Evolutionary conservation across 805 yeast species (phyloP), one percentile per base, ranked within the genome.

Genomic region (Suhomyces sp.): DNA sequence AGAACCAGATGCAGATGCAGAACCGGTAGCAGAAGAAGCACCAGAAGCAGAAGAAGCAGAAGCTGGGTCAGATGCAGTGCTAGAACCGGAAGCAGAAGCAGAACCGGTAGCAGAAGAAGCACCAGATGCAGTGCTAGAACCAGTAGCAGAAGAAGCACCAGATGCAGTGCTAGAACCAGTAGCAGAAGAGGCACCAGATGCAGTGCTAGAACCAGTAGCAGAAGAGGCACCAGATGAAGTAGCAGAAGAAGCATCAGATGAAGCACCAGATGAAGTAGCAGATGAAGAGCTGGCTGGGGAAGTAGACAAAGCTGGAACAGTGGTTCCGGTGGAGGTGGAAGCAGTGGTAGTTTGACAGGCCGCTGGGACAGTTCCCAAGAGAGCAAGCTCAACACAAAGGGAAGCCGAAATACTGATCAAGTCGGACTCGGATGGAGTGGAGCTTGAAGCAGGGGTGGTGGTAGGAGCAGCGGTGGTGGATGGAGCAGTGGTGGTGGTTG

Each of bases 191-290:
- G 77, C 78, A 19, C 19, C 19, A 47, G 77, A 56, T 2, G 78
- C 72, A 41, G 60, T 58, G 10, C 81, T 80, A 48, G 74, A 66
- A 12, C 63, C 53, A 13, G 79, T 70, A 31, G 78, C 78, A 15
- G 53, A 50, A 22, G 53, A 67, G 31, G 78, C 71, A 46, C 69
- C 79, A 1, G 41, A 36, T 58, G 77, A 81, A 12, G 81, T 76
- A 0, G 81, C 81, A 54, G 78, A 77, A 47, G 75, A 67, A 26
- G 71, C 56, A 33, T 50, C 35, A 36, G 53, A 26, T 31, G 48
- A 48, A 9, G 46, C 8, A n/a, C 40, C 36, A 5, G 46, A n/a
- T 22, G 29, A 46, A 27, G 53, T 47, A 27, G 49, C 10, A 36
- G 53, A 44, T 9, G 27, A 12, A 22, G 41, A 6, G 15, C 42